Percentiles rank a stretch among this genome's conserved stretches.
phyloP scores from a whole-genome alignment of 371 early-diverging fungal genomes.

The Apophysomyces elegans region DNA sequence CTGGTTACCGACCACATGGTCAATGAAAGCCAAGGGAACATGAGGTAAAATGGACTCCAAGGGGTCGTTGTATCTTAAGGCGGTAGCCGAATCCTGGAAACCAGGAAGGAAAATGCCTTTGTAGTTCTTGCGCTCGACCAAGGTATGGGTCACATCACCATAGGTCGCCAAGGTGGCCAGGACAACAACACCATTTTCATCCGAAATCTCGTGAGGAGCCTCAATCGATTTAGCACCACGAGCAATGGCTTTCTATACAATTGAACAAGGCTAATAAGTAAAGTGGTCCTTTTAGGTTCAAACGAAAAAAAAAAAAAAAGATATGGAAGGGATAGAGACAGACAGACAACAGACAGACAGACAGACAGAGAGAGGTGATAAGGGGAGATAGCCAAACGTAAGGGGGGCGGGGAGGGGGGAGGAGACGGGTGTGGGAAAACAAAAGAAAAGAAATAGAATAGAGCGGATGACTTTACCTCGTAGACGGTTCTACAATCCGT shows the following conservation, averaged over 20 bases:
- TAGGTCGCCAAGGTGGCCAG: slow-evolving; percentile 93
- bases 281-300: neutral
- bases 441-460: too few relatives aligned
- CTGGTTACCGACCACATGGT: slow-evolving; percentile 97
- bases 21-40: slow-evolving; percentile 74
- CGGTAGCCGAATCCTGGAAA: slow-evolving; percentile 50
- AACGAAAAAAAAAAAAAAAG: too few relatives aligned
- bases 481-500: slow-evolving; percentile 85
- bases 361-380: too few relatives aligned
- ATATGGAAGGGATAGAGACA: too few relatives aligned
- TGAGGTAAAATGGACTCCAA: slow-evolving; percentile 57
- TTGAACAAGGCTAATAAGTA: slow-evolving; percentile 1
- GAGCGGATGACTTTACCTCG: slow-evolving; percentile 27
- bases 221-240: slow-evolving; percentile 88
- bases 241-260: slow-evolving; percentile 70
- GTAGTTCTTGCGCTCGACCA: slow-evolving; percentile 87
- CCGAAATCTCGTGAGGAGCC: slow-evolving; percentile 80
- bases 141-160: slow-evolving; percentile 94
- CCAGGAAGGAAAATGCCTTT: slow-evolving; percentile 90
- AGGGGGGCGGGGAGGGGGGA: too few relatives aligned
- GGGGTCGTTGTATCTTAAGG: slow-evolving; percentile 65
- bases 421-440: too few relatives aligned
- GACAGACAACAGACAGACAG: too few relatives aligned
- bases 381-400: too few relatives aligned
- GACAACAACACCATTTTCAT: slow-evolving; percentile 86